Percentiles rank a stretch among this genome's conserved stretches.
These are phyloP conservation scores for Terfezia boudieri DNA, from an alignment of 495 filamentous ascomycete genomes.

Conservation along the genomic window DNA sequence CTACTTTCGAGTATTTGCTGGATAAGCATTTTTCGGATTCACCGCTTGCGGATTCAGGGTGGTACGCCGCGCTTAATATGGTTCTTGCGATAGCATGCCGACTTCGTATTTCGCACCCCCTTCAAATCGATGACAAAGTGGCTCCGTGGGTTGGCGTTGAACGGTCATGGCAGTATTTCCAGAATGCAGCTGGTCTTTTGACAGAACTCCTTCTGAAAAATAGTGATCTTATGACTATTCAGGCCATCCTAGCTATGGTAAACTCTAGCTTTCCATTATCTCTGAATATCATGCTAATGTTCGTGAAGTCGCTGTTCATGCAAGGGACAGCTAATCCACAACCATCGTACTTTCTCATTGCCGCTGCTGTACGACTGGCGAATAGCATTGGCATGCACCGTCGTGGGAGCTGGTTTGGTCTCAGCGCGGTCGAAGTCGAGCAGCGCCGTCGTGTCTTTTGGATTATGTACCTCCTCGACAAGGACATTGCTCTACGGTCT, in stretches of 20 bases:
- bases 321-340: slow-evolving; percentile 95
- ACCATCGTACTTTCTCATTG: slow-evolving; percentile 79
- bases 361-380: slow-evolving; percentile 74
- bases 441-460: slow-evolving; percentile 94
- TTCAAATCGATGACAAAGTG: slow-evolving; percentile 62
- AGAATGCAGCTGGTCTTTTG: slow-evolving; percentile 85
- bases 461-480: slow-evolving; percentile 92
- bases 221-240: slow-evolving; percentile 88
- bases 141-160: slow-evolving; percentile 22
- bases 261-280: neutral
- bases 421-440: slow-evolving; percentile 78
- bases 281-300: neutral
- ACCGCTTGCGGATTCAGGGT: slow-evolving; percentile 88
- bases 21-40: slow-evolving; percentile 78
- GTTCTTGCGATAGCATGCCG: slow-evolving; percentile 79
- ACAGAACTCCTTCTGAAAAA: slow-evolving; percentile 88
- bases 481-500: slow-evolving; percentile 81
- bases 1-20: slow-evolving; percentile 91
- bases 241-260: slow-evolving; percentile 84
- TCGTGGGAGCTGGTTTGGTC: slow-evolving; percentile 67
- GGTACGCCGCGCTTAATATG: slow-evolving; percentile 96
- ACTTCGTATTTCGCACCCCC: slow-evolving; percentile 84
- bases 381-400: slow-evolving; percentile 94
- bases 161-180: slow-evolving; percentile 84
- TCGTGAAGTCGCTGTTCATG: slow-evolving; percentile 53